Evolutionary conservation across 768 basidiomycete species (phyloP).

Genomic region (Boletus tylopilopsis): DNA sequence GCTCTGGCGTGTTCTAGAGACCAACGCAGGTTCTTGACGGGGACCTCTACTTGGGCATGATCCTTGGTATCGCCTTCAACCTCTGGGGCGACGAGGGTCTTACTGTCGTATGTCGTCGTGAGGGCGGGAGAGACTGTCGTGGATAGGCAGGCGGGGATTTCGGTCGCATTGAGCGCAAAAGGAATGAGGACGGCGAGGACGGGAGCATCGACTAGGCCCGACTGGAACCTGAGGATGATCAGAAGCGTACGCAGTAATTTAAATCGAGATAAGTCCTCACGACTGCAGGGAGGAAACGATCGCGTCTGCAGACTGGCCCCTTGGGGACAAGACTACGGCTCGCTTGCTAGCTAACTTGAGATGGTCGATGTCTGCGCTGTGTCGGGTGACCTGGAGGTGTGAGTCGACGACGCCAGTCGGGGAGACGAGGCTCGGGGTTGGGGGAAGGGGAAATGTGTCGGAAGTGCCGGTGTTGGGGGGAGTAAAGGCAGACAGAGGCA

Average conservation of each 20-base stretch:
- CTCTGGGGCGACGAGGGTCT: slow-evolving; percentile 36
- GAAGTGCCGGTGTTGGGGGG: slow-evolving; percentile 65
- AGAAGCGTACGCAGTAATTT: no score
- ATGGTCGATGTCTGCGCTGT: slow-evolving; percentile 33
- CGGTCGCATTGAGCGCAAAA: slow-evolving; percentile 50
- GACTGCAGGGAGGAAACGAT: slow-evolving; percentile 41
- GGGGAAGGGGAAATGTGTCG: slow-evolving; percentile 64
- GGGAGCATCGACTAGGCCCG: slow-evolving; percentile 26
- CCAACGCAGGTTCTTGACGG: slow-evolving; percentile 57
- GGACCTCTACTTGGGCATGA: slow-evolving; percentile 31
- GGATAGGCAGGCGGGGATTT: slow-evolving; percentile 36
- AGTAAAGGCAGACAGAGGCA: slow-evolving; percentile 74
- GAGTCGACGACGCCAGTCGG: slow-evolving; percentile 67
- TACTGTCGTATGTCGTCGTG: slow-evolving; percentile 50
- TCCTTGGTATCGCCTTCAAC: slow-evolving; percentile 15
- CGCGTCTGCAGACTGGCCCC: slow-evolving; percentile 33
- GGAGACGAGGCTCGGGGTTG: slow-evolving; percentile 63
- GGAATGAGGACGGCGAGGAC: slow-evolving; percentile 60
- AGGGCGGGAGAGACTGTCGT: slow-evolving; percentile 31
- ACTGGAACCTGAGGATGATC: slow-evolving; percentile 16
- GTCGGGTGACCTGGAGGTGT: slow-evolving; percentile 48
- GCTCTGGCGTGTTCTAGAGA: slow-evolving; percentile 59
- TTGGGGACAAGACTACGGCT: slow-evolving; percentile 57
- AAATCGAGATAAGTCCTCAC: slow-evolving; percentile 24
- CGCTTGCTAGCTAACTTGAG: slow-evolving; percentile 47